Percentiles rank a stretch among this genome's conserved stretches.
phyloP scores from a whole-genome alignment of 768 basidiomycete genomes.

The Megacollybia marginata region DNA sequence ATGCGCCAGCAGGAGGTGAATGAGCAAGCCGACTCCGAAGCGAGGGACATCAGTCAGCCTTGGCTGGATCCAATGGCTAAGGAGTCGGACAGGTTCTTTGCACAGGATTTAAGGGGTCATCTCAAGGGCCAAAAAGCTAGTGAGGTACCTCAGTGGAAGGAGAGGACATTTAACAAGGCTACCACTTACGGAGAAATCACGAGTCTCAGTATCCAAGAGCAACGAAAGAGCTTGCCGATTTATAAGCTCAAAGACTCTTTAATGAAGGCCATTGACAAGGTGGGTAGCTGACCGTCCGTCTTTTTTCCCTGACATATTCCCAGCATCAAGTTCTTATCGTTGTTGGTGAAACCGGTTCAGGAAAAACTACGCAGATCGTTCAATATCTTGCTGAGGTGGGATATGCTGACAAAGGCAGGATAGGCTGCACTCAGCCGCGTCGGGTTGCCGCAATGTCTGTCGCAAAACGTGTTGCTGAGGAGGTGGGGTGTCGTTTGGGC shows the following conservation, averaged over 20 bases:
- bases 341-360: conserved; percentile 97
- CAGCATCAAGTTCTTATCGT: conserved; percentile 97
- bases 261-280: conserved; percentile 84
- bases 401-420: conserved; percentile 81
- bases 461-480: conserved; percentile 96
- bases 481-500: conserved; percentile 95
- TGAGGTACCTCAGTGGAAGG: conserved; percentile 86
- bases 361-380: conserved; percentile 99
- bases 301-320: conserved; percentile 11
- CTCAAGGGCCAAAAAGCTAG: conserved; percentile 77
- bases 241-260: conserved; percentile 90
- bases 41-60: conserved; percentile 89
- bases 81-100: conserved; percentile 79
- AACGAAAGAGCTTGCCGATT: conserved; percentile 85
- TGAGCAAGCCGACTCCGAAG: conserved; percentile 89
- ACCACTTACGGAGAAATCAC: conserved; percentile 96
- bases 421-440: conserved; percentile 97
- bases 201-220: conserved; percentile 84
- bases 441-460: conserved; percentile 99
- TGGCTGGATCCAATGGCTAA: conserved; percentile 99
- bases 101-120: conserved; percentile 83
- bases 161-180: conserved; percentile 88
- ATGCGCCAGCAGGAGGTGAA: conserved; percentile 91
- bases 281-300: conserved; percentile 29
- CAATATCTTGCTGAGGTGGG: conserved; percentile 97